These are phyloP conservation scores for Cupressus sempervirens DNA, from an alignment of 75 land plant species.

Conservation along the genomic window DNA sequence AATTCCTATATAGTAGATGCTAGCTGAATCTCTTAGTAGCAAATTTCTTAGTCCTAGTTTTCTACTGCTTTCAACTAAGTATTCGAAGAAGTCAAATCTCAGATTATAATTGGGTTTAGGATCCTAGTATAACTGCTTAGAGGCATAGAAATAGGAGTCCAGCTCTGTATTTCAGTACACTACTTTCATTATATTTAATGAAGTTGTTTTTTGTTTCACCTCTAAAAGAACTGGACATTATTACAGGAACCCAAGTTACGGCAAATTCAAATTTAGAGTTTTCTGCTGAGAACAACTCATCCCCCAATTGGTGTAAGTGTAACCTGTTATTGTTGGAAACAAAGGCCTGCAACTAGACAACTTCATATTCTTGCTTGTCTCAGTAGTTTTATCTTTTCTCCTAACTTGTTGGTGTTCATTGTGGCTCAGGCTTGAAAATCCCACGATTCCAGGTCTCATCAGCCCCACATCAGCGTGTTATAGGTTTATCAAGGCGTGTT, in stretches of 20 bases:
- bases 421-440: not conserved
- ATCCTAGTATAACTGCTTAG: not conserved
- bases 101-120: not conserved
- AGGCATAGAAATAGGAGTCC: not conserved
- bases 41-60: not conserved
- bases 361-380: not conserved
- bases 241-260: not conserved
- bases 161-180: not conserved
- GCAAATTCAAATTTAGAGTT: not conserved
- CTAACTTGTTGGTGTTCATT: not conserved
- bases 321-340: not conserved
- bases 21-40: not conserved
- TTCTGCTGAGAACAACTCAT: not conserved
- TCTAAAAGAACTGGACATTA: not conserved
- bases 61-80: not conserved
- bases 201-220: not conserved
- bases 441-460: conserved; percentile 17
- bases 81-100: not conserved
- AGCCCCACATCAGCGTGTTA: conserved; percentile 25
- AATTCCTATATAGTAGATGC: not conserved
- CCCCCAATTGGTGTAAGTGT: not conserved
- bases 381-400: not conserved
- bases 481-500: conserved; percentile 31
- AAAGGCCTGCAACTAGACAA: conserved; percentile 1
- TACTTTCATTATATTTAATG: not conserved